Base-by-base conservation (phyloP, 2,329 filamentous ascomycete species). In the Ambrosiella xylebori region DNA sequence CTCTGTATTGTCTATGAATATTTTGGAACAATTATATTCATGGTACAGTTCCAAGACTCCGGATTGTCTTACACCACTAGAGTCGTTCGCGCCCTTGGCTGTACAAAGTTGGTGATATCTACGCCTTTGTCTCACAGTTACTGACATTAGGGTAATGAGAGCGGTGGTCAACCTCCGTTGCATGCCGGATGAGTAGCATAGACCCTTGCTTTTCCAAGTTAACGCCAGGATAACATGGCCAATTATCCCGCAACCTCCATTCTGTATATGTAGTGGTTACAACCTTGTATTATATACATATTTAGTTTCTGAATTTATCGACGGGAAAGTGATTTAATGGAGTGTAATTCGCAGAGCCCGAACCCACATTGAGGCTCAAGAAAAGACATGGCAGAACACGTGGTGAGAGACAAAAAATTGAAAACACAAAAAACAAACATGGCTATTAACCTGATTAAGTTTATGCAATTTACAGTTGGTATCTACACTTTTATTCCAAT, bases 401-500 rank as follows among this genome's bases (percentile, higher is more conserved):
- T 27, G 5, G 27, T 5, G 27, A 27, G 4, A 27, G 27, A 27
- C 27, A 27, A 27, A 27, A 27, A 27, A 27, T 27, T 27, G 27
- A 3, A 27, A 27, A 27, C 27, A 27, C 4, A 27, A 27, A 27
- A 27, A 3, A 27, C 27, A 27, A 27, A 27, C 27, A 27, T 27
- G 4, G 27, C 3, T 27, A 27, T 27, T 27, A 27, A 27, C 5
- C 27, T 27, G 27, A 27, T 27, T 27, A 27, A 3, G 27, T 27
- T 27, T 27, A 27, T 27, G 27, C 3, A 27, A 27, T 27, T 3
- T 27, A 47, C 44, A 47, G 3, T 17, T 47, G 11, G n/a, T n/a
- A 51, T 35, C 13, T 35, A n/a, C 9, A 19, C 9, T n/a, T 19
- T 19, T 55, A 61, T 52, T 61, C 55, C 17, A 60, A 38, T n/a